Evolutionary conservation across 257 asterid species (phyloP).

Genomic region (Nicotiana knightiana): DNA sequence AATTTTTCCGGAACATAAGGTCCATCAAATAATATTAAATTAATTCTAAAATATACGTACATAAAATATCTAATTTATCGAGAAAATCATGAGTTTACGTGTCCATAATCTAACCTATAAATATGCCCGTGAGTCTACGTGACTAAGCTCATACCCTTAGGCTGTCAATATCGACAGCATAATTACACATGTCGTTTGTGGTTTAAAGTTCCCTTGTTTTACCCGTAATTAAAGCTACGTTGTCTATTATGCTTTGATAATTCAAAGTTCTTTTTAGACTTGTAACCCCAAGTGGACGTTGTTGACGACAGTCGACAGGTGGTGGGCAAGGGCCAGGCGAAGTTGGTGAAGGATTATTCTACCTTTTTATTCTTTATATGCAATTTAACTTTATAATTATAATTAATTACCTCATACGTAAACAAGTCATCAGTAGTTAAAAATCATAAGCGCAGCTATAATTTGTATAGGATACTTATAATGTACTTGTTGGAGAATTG

Average conservation of each 20-base stretch:
- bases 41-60: no score
- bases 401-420: no score
- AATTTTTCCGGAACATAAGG: fast-evolving
- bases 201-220: neutral
- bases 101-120: no score
- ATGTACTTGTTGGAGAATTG: no score
- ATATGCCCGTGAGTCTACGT: neutral
- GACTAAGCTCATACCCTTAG: neutral
- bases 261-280: neutral
- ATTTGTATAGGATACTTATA: no score
- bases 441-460: no score
- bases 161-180: neutral
- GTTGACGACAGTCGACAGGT: neutral
- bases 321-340: neutral
- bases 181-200: neutral
- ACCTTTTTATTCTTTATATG: no score
- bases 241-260: neutral
- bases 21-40: no score
- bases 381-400: no score
- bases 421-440: no score
- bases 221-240: neutral
- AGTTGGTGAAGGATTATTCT: neutral
- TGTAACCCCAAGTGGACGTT: neutral
- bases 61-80: no score
- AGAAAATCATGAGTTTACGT: no score